These are phyloP conservation scores for Coemansia sp. DNA, from an alignment of 192 early-diverging fungal species.

Conservation along the genomic window DNA sequence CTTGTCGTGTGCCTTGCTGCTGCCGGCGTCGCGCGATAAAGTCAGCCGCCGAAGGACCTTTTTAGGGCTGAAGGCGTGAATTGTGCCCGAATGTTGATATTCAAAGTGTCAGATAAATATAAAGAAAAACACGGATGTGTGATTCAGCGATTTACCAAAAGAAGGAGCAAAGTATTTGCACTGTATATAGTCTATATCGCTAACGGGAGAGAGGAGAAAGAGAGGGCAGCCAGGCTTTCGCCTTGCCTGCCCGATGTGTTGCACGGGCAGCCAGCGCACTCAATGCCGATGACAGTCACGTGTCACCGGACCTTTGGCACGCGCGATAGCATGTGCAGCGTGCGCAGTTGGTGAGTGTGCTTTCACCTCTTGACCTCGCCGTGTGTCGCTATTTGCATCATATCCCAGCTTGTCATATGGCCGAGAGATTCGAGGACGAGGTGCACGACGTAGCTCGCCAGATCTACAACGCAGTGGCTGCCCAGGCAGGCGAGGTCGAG, in stretches of 20 bases:
- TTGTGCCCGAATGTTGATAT: constrained; percentile 1
- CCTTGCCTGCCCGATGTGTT: not conserved
- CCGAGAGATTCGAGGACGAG: constrained; percentile 22
- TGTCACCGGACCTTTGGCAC: too few species aligned
- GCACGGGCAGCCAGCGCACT: too few species aligned
- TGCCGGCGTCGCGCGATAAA: constrained; percentile 18
- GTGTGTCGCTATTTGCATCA: too few species aligned
- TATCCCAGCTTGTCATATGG: not conserved
- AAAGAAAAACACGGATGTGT: not conserved
- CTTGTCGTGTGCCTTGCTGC: constrained; percentile 9
- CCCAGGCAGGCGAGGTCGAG: constrained; percentile 20
- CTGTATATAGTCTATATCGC: too few species aligned
- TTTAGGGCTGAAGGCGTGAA: constrained; percentile 44
- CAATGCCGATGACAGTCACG: not conserved
- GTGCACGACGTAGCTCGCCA: constrained; percentile 27
- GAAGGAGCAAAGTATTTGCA: not conserved
- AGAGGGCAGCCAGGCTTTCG: not conserved
- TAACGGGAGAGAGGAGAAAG: not conserved
- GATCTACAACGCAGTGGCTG: constrained; percentile 21
- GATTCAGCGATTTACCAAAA: not conserved
- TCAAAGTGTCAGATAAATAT: not conserved
- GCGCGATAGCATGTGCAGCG: too few species aligned
- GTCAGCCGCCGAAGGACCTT: constrained; percentile 44
- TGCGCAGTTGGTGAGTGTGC: too few species aligned
- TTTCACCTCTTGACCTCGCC: too few species aligned